Conservation (phyloP, 805 yeast species). For the Lachancea thermotolerans region DNA sequence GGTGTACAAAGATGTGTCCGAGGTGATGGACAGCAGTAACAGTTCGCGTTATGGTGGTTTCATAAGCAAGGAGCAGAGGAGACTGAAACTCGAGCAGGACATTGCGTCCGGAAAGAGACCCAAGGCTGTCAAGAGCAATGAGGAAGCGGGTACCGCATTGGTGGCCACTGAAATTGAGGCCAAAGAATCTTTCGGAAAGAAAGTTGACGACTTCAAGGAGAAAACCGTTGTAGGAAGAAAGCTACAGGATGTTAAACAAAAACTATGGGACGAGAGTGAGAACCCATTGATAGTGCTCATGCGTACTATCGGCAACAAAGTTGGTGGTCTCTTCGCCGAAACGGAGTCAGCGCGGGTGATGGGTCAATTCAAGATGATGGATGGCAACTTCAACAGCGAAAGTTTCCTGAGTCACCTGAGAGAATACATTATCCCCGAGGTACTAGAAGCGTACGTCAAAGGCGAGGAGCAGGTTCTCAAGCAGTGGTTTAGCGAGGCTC, state of each 20-base stretch:
- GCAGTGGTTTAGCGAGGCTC: slow-evolving; percentile 94
- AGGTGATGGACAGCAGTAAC: slow-evolving; percentile 88
- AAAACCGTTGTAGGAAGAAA: slow-evolving; percentile 64
- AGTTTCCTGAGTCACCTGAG: slow-evolving; percentile 76
- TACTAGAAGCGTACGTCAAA: slow-evolving; percentile 87
- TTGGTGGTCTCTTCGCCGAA: slow-evolving; percentile 88
- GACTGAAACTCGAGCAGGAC: slow-evolving; percentile 58
- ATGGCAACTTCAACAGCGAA: slow-evolving; percentile 77
- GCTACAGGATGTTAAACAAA: slow-evolving; percentile 52
- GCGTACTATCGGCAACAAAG: slow-evolving; percentile 71
- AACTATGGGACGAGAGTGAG: slow-evolving; percentile 84
- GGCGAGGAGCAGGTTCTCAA: slow-evolving; percentile 82
- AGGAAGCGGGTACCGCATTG: slow-evolving; percentile 74
- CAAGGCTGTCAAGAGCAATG: slow-evolving; percentile 67
- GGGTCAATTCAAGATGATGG: slow-evolving; percentile 78
- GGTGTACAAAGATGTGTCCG: slow-evolving; percentile 80
- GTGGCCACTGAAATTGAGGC: slow-evolving; percentile 78
- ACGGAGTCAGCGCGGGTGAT: slow-evolving; percentile 94
- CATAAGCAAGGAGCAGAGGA: slow-evolving; percentile 76
- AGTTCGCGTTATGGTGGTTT: slow-evolving; percentile 88
- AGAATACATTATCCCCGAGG: slow-evolving; percentile 90
- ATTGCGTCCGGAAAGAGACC: slow-evolving; percentile 52
- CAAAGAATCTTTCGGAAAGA: slow-evolving; percentile 58
- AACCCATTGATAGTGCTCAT: slow-evolving; percentile 79
- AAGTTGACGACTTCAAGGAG: slow-evolving; percentile 59